Evolutionary conservation across 768 basidiomycete genomes (phyloP).

Genomic region (Auriscalpium vulgare): DNA sequence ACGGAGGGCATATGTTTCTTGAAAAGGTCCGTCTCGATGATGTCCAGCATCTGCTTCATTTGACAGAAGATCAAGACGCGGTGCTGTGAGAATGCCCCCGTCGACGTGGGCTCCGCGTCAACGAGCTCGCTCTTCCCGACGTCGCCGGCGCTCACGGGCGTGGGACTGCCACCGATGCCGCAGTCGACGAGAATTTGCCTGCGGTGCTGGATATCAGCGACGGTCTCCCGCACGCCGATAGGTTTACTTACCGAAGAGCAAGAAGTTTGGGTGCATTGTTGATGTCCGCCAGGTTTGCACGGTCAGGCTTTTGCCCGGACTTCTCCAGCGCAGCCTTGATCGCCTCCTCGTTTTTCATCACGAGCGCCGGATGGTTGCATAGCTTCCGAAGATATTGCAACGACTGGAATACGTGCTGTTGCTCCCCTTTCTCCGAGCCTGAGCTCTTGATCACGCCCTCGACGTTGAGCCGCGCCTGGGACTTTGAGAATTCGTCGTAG

Average conservation of each 20-base stretch:
- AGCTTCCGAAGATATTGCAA: conserved; percentile 94
- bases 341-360: conserved; percentile 65
- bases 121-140: conserved; percentile 59
- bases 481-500: conserved; percentile 89
- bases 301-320: conserved; percentile 35
- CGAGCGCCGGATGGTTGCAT: conserved; percentile 93
- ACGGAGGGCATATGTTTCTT: conserved; percentile 88
- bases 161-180: conserved; percentile 63
- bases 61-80: conserved; percentile 99
- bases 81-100: conserved; percentile 77
- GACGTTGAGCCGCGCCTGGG: conserved; percentile 56
- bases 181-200: conserved; percentile 94
- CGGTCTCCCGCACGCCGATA: neutral
- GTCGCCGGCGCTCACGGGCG: conserved; percentile 36
- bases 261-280: conserved; percentile 90
- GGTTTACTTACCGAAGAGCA: conserved; percentile 66
- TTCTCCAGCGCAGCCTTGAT: conserved; percentile 50
- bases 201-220: conserved; percentile 3
- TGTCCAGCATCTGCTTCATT: conserved; percentile 98
- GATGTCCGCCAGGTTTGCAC: conserved; percentile 59
- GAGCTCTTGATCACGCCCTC: conserved; percentile 50
- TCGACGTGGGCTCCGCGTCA: conserved; percentile 41
- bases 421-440: conserved; percentile 33
- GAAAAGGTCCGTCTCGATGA: conserved; percentile 93
- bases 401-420: conserved; percentile 94